Evolutionary conservation across 306 rosid genomes (phyloP), one percentile per base, ranked within the genome.

Genomic region (Acmispon strigosus): DNA sequence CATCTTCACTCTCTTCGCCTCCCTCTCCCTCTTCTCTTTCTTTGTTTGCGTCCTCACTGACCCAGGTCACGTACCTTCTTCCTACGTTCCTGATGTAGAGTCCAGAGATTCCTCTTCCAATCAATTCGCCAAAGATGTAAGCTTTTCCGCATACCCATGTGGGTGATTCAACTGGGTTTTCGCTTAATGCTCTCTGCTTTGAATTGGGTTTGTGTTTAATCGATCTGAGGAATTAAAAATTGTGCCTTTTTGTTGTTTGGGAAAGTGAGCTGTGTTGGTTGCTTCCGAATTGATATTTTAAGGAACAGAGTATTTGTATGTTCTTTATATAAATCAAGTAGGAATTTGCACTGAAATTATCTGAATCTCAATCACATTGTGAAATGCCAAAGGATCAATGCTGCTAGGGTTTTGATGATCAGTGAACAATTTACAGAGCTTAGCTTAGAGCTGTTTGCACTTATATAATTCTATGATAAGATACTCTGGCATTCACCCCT

Each of bases 31-130:
- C 51, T 79, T 90, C 84, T 88, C 96, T 78, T 90, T 92, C 87
- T 76, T 74, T 34, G 67, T 71, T 4, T 86, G 96, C 74, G 93
- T 92, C 77, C 78, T 92, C 52, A 80, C 80, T 19, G 92, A 90
- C 70, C 96, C 98, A 13, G 98, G 98, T 47, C 69, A 74, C 6
- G 84, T 85, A 19, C 91, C 98, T 8, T 70, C 92, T 84, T 86
- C 96, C 22, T 88, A 86, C 68, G 69, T 75, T 57, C 98, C 98
- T 11, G 98, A 92, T 78, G 78, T 88, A 75, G 98, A 88, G 82
- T 76, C 76, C 48, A 56, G n/a, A 42, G 43, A 39, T 9, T 39
- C 43, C 43, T 2, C 2, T 39, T 9, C 42, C 29, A 34, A 75
- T 41, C 83, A 70, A 67, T 22, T 62, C 48, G 47, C 78, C 60